Percentiles rank a stretch among this genome's conserved stretches.
Evolutionary conservation across 495 filamentous ascomycete genomes (phyloP).

Genomic region (Lentithecium fluviatile): DNA sequence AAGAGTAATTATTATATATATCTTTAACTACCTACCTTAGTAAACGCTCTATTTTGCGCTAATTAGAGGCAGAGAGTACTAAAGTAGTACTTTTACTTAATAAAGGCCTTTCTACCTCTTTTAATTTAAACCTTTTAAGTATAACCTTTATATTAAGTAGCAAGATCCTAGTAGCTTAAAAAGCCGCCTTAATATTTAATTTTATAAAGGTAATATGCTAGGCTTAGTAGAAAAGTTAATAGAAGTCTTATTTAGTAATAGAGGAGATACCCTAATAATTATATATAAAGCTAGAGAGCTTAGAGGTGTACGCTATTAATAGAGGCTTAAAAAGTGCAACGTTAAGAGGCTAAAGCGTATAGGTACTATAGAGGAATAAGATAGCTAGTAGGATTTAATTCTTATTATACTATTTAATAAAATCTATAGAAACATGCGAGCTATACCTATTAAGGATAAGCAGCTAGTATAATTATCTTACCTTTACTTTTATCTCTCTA

Average conservation of each 20-base stretch:
- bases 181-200: neutral
- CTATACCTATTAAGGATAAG: slow-evolving; percentile 29
- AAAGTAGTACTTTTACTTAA: too few species aligned
- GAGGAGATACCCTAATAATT: neutral
- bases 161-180: neutral
- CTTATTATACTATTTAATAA: slow-evolving; percentile 23
- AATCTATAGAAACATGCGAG: slow-evolving; percentile 25
- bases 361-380: slow-evolving; percentile 23
- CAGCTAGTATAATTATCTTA: slow-evolving; percentile 11
- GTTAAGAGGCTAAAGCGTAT: slow-evolving; percentile 30
- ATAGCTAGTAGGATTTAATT: slow-evolving; percentile 24
- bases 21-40: too few species aligned
- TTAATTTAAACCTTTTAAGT: too few species aligned
- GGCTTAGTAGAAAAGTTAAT: neutral
- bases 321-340: neutral
- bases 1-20: neutral
- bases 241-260: neutral
- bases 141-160: too few species aligned
- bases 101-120: too few species aligned
- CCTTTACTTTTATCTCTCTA: slow-evolving; percentile 14
- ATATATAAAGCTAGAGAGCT: too few species aligned
- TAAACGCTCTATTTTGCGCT: too few species aligned
- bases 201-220: neutral
- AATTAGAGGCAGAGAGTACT: too few species aligned
- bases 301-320: too few species aligned